Conservation (phyloP, 192 early-diverging fungal genomes). For the Gaertneriomyces semiglobifer region DNA sequence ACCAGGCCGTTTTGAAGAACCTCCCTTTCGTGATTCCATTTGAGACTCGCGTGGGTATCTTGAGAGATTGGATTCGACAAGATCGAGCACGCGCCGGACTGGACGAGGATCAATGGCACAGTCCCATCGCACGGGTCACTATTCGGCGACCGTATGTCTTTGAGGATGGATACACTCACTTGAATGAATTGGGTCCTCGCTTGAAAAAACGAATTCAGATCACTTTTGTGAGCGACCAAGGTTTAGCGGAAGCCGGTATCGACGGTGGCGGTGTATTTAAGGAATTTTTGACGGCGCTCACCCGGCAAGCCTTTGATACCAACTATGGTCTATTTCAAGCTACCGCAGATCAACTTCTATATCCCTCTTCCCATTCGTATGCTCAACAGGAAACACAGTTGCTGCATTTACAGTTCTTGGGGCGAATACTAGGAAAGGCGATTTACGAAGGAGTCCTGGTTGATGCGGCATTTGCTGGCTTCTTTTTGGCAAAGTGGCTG, state of each 20-base stretch:
- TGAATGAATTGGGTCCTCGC: constrained; percentile 58
- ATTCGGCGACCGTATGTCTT: constrained; percentile 78
- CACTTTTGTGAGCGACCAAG: constrained; percentile 79
- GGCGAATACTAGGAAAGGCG: constrained; percentile 55
- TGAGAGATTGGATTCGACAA: constrained; percentile 69
- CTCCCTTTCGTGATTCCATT: constrained; percentile 94
- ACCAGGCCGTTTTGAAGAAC: constrained; percentile 64
- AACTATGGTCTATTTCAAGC: constrained; percentile 44
- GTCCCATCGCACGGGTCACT: constrained; percentile 42
- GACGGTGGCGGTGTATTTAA: constrained; percentile 98
- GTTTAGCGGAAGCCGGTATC: constrained; percentile 84
- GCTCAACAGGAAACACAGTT: constrained; percentile 35
- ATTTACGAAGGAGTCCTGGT: constrained; percentile 54
- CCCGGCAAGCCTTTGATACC: constrained; percentile 52
- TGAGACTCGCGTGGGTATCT: constrained; percentile 80
- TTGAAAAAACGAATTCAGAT: constrained; percentile 81
- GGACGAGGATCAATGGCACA: constrained; percentile 23
- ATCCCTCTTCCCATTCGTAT: constrained; percentile 38
- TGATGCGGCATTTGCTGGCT: constrained; percentile 49
- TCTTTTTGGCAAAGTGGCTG: constrained; percentile 55
- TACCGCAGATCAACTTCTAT: constrained; percentile 39
- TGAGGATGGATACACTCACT: constrained; percentile 79
- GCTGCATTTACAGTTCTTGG: constrained; percentile 49
- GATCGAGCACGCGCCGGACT: constrained; percentile 53
- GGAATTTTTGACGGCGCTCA: constrained; percentile 78